Evolutionary conservation across 805 yeast species (phyloP).

Genomic region (Yamadazyma endophytica): DNA sequence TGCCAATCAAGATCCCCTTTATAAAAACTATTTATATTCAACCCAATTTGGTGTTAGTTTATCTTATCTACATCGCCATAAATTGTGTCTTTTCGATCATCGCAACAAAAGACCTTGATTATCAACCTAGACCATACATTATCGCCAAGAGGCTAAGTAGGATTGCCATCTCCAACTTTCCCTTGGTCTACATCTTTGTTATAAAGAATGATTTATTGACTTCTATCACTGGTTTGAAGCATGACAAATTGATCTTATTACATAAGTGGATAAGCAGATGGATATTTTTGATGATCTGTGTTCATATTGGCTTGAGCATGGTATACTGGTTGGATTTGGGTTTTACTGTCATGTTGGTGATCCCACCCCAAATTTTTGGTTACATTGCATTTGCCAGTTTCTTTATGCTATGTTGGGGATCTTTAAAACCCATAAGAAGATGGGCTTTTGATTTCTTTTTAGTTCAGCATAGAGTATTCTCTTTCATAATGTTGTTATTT

Average conservation of each 20-base stretch:
- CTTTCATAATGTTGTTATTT: constrained; percentile 40
- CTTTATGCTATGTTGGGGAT: constrained; percentile 32
- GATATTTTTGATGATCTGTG: constrained; percentile 29
- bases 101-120: constrained; percentile 34
- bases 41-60: constrained; percentile 36
- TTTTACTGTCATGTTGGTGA: constrained; percentile 34
- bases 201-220: constrained; percentile 38
- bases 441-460: constrained; percentile 41
- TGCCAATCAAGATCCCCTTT: constrained; percentile 17
- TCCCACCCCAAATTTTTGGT: constrained; percentile 51
- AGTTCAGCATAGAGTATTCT: constrained; percentile 38
- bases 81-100: constrained; percentile 23
- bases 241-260: constrained; percentile 33
- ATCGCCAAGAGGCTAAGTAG: constrained; percentile 41
- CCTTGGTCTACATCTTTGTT: constrained; percentile 30
- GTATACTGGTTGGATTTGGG: constrained; percentile 40
- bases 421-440: constrained; percentile 30
- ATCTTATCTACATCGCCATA: constrained; percentile 22
- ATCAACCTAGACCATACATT: constrained; percentile 35
- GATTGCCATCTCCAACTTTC: constrained; percentile 37
- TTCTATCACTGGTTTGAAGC: constrained; percentile 37
- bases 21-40: constrained; percentile 27
- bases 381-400: constrained; percentile 39
- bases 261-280: constrained; percentile 45
- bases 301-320: constrained; percentile 30